Base-by-base conservation (phyloP, 1,139 yeast genomes). In the Lodderomyces elongisporus region DNA sequence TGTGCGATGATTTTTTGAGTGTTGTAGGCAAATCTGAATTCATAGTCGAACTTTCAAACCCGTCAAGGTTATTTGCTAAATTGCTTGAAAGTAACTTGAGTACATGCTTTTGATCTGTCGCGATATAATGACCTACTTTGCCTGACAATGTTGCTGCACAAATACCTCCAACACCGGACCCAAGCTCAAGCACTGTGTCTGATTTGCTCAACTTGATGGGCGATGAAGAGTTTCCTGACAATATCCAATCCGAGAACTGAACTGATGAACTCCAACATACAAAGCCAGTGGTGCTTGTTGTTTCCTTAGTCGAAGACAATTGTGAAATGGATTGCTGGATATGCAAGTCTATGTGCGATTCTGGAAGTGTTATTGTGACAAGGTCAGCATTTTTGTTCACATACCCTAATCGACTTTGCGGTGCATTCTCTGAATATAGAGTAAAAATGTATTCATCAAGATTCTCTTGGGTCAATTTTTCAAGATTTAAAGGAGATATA, bases 271-370 rank as follows among this genome's bases (percentile, higher is more conserved):
- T 60, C 89, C 91, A 82, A 27, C 79, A 64, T 13, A 81, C 69
- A 39, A 76, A 84, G 4, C 91, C 91, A 0, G 89, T 82, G 0
- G 91, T 81, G 3, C 85, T 72, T 0, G 65, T 45, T 26, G 61
- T 57, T 2, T 46, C 47, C 13, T 58, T 55, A 2, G 76, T 66
- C 8, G 68, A 50, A n/a, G n/a, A n/a, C 33, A 70, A 53, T 7
- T 56, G 56, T 1, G 72, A 52, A n/a, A 65, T 47, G 6, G 75
- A 68, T 40, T 73, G 78, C 8, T 52, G 44, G 5, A 73, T 57
- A 8, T 35, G 37, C 23, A 70, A 45, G 26, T 65, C 71, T 10
- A 52, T 42, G 1, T 50, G 51, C 34, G 47, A 46, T 3, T 43
- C 46, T 10, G 58, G 60, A n/a, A 76, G 53, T 0, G 54, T 35